Base-by-base conservation (phyloP, 768 basidiomycete genomes). In the Auriscalpium orientale region DNA sequence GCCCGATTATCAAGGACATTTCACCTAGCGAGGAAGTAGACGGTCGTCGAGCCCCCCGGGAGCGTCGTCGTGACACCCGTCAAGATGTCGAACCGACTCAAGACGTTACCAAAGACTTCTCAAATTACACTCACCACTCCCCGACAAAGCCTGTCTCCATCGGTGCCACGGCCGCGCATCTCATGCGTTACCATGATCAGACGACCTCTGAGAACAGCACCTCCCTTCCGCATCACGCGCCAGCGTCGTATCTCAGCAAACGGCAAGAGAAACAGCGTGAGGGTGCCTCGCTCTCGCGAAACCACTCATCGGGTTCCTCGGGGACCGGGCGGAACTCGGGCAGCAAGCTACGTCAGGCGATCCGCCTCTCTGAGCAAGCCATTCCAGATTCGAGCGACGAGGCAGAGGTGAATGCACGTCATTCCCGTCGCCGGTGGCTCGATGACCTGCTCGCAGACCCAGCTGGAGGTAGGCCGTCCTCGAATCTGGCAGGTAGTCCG, bases 361-460 rank as follows among this genome's bases (percentile, higher is more conserved):
- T 22, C 37, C 21, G 46, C 13, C 46, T 60, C 9, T 53, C 59
- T 11, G 57, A 56, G 49, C 51, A 51, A 36, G 48, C 56, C 28
- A 51, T 57, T n/a, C 59, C 59, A 11, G 61, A 62, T 34, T 57
- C 59, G 4, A 56, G 59, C 33, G 61, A 62, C 54, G 61, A 62
- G 52, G 61, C 38, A 44, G 22, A 59, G 61, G 12, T 59, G 49
- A 9, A 16, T 3, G 54, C 52, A 3, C 56, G 61, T 22, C 53
- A 34, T 8, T 35, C 51, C 4, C 53, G 53, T n/a, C 45, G 22
- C 22, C 22, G 20, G n/a, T n/a, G 13, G 46, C 53, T 54, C 46
- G 46, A 46, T 8, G 46, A 54, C 18, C 33, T 54, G 33, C 53
- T 54, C 45, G 28, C 44, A n/a, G 53, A 54, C 18, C 45, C 53